Evolutionary conservation across 164 flowering plant species (phyloP), one percentile per base, ranked within the genome.

Genomic region (Brasenia schreberi): DNA sequence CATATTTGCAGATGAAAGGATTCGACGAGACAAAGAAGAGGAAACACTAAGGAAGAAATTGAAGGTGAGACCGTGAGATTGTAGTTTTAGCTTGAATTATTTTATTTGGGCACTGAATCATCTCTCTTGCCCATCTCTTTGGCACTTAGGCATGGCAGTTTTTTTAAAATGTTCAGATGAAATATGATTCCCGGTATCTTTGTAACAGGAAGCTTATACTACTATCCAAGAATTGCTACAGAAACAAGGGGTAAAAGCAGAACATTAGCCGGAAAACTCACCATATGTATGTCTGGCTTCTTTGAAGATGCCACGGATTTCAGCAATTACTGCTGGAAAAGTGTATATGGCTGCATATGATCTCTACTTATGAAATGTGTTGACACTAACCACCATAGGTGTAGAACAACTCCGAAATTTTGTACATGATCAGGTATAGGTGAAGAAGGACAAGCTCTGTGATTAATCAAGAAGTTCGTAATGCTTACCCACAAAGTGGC

Each of bases 1-100:
- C 63, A 79, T 88, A 42, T 83, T 88, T 69, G 67, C 88, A 4
- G 95, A 85, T 59, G 96, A 91, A 74, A 86, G 92, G 69, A 81
- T 75, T 17, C 81, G 86, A 6, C 80, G 93, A 23, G 89, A 88
- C 18, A 65, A 23, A 7, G 96, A 86, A 71, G 88, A 84, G 73
- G 84, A 81, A 12, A 81, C 65, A 53, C 75, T 89, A 77, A 81
- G 87, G 66, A 84, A 74, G 77, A 84, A 82, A 70, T 65, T 89
- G 62, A 80, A 85, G 97, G 97, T 87, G 27, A 53, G 70, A n/a
- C n/a, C n/a, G 97, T 87, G 27, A 33, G 39, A 33, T 17, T 59
- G 19, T n/a, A 19, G 18, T 59, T 59, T 19, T 19, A 6, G 18
- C 62, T 59, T 59, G 18, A n/a, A 7, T 17, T 59, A 19, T 59